phyloP scores from a whole-genome alignment of 257 asterid genomes.

The Craterostigma plantagineum region DNA sequence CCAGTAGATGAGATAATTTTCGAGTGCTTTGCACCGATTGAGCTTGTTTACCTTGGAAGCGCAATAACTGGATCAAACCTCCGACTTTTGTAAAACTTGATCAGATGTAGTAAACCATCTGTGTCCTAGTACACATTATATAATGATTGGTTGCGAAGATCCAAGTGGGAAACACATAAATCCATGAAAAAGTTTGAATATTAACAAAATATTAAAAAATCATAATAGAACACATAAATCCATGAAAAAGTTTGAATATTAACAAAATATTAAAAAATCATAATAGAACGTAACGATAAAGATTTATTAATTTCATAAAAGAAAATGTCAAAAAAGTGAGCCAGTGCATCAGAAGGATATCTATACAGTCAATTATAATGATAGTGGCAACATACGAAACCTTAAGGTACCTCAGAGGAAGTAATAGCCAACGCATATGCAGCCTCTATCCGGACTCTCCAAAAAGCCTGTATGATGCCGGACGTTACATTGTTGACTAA shows the following conservation, averaged over 20 bases:
- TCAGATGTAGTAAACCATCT: slow-evolving; percentile 81
- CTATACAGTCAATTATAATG: too few relatives aligned
- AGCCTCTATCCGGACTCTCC: slow-evolving; percentile 92
- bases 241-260: background rate
- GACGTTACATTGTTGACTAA: too few relatives aligned
- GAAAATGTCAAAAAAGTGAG: too few relatives aligned
- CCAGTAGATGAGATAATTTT: slow-evolving; percentile 2
- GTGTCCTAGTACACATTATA: slow-evolving; percentile 44
- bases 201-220: too few relatives aligned
- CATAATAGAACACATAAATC: too few relatives aligned
- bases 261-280: too few relatives aligned
- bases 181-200: too few relatives aligned
- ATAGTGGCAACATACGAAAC: background rate
- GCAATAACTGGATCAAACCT: slow-evolving; percentile 80
- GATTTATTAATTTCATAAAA: too few relatives aligned
- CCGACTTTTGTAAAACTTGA: slow-evolving; percentile 71
- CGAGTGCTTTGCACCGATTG: slow-evolving; percentile 5
- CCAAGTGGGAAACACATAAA: slow-evolving; percentile 3
- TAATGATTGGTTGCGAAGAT: background rate
- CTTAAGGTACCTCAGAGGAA: slow-evolving; percentile 49
- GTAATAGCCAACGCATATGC: slow-evolving; percentile 89
- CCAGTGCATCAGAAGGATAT: too few relatives aligned
- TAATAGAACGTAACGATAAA: too few relatives aligned
- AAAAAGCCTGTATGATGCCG: slow-evolving; percentile 43
- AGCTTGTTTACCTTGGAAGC: slow-evolving; percentile 74